Conservation (phyloP, 331 rosid genomes). For the Malus hybrid region DNA sequence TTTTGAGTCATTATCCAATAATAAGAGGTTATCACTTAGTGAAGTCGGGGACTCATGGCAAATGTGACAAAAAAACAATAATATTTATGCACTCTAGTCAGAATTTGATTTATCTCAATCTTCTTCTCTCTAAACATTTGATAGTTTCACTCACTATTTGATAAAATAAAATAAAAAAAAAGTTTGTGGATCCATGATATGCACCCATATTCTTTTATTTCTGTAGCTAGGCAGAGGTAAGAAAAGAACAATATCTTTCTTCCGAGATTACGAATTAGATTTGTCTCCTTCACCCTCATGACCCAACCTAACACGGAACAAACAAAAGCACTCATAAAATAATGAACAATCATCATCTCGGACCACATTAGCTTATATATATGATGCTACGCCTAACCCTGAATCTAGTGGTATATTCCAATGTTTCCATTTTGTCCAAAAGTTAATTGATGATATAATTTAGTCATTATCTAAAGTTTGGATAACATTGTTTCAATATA, state of each 20-base stretch:
- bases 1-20: background rate
- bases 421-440: background rate
- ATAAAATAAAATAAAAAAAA: too few relatives aligned
- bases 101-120: too few relatives aligned
- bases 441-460: background rate
- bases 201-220: background rate
- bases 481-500: background rate
- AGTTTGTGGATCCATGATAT: background rate
- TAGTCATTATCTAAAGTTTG: background rate
- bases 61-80: too few relatives aligned
- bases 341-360: background rate
- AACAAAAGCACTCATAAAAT: background rate
- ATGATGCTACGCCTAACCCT: background rate
- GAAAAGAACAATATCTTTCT: background rate
- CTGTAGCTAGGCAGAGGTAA: background rate
- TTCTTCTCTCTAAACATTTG: too few relatives aligned
- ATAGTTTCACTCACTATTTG: too few relatives aligned
- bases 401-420: background rate
- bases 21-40: background rate
- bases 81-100: too few relatives aligned
- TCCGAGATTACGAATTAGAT: background rate
- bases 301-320: slow-evolving; percentile 11
- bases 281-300: background rate
- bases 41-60: background rate
- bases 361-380: background rate